phyloP scores from a whole-genome alignment of 805 yeast genomes.

The Saccharomycopsis sp. region DNA sequence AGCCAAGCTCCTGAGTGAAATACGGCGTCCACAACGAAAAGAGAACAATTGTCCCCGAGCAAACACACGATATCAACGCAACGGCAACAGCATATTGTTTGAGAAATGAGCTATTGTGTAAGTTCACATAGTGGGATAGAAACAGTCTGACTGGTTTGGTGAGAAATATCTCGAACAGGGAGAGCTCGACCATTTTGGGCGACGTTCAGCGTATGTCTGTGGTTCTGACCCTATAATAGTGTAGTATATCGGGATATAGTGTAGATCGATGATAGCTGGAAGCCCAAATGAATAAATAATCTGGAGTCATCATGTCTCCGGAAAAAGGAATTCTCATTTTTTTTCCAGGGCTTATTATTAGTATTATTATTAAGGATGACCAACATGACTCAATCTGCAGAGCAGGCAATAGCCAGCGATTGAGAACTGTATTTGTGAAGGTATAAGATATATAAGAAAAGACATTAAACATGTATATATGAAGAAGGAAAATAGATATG shows the following conservation, averaged over 20 bases:
- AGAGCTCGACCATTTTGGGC: constrained; percentile 18
- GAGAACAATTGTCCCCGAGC: constrained; percentile 76
- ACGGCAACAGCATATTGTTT: constrained; percentile 47
- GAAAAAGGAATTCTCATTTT: too few species aligned
- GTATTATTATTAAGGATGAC: too few species aligned
- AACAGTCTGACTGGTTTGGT: constrained; percentile 19
- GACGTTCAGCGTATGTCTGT: too few species aligned
- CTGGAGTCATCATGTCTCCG: too few species aligned
- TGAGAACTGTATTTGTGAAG: too few species aligned
- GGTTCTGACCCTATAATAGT: too few species aligned
- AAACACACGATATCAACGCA: constrained; percentile 58
- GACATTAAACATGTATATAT: too few species aligned
- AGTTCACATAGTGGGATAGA: constrained; percentile 5
- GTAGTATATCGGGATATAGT: too few species aligned
- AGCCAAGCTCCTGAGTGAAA: constrained; percentile 51
- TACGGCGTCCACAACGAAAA: constrained; percentile 75
- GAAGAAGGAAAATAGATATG: background rate
- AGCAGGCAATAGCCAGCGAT: too few species aligned
- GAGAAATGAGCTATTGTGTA: constrained; percentile 27
- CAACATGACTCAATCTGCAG: background rate
- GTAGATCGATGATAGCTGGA: too few species aligned
- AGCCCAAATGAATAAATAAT: too few species aligned
- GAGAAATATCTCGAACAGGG: constrained; percentile 15
- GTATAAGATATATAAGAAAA: too few species aligned
- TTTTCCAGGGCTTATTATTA: background rate